A percentile compares a stretch with the other conserved stretches of the same genome.
Conservation (phyloP, 345 rosid genomes). For the Ceriops decandra region DNA sequence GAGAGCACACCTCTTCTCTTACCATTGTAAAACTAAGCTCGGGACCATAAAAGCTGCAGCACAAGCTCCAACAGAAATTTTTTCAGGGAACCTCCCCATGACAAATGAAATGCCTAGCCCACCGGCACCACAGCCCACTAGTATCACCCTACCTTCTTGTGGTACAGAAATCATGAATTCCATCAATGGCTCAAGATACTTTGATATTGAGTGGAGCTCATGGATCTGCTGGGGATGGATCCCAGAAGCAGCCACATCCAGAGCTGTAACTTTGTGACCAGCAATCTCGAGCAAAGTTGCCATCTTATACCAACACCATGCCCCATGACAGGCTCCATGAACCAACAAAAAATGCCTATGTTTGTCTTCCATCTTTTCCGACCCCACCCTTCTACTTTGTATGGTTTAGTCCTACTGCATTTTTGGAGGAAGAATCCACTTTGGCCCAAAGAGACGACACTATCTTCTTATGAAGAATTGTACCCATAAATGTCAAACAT, state of each 20-base stretch:
- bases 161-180: conserved; percentile 30
- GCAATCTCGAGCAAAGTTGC: conserved; percentile 19
- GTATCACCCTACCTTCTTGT: conserved; percentile 32
- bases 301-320: conserved; percentile 42
- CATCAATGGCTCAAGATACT: conserved; percentile 33
- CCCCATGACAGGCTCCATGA: conserved; percentile 35
- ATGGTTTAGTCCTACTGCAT: too few relatives aligned
- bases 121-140: conserved; percentile 43
- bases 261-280: conserved; percentile 25
- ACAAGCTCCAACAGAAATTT: conserved; percentile 30
- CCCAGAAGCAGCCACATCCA: conserved; percentile 35
- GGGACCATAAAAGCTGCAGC: conserved; percentile 29
- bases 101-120: conserved; percentile 32
- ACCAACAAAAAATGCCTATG: conserved; percentile 22
- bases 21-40: conserved; percentile 21
- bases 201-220: conserved; percentile 24
- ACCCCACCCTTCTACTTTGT: neutral
- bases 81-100: conserved; percentile 45
- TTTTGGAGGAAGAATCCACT: neutral
- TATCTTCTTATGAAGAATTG: neutral
- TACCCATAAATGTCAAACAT: neutral
- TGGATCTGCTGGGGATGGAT: conserved; percentile 23
- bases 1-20: conserved; percentile 33
- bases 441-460: neutral
- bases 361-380: neutral